Base-by-base conservation (phyloP, 257 asterid genomes). In the Plantago elongata region DNA sequence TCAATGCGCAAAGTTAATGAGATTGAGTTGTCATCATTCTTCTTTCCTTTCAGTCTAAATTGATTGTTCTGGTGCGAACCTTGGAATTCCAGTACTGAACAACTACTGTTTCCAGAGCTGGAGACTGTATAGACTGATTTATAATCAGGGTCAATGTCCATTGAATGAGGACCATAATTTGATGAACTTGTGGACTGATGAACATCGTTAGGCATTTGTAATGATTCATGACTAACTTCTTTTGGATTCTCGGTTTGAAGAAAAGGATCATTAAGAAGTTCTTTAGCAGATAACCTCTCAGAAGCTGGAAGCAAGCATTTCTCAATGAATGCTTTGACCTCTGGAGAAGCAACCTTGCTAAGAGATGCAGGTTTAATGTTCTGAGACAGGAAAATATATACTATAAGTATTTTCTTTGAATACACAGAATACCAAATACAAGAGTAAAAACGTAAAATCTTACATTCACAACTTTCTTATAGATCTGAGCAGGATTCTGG, bases 401-500 rank as follows among this genome's bases (percentile, higher is more conserved):
- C n/a, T 12, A 38, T 17, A 37, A 57, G 29, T 38, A 56, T 56
- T 56, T 30, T 17, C 30, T 57, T 30, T 38, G 5, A 43, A 57
- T 12, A 3, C 7, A 3, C 12, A 64, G 17, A 59, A 9, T 4
- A 34, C 22, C 22, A 1, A 5, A 58, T 38, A 37, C 17, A 45
- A 52, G 47, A 14, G 51, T 13, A 8, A 57, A 58, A 27, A 13
- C 57, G 50, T 13, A 11, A 4, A 3, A 67, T 73, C 92, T 67
- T 75, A 88, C 96, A 30, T 86, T 67, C 51, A 79, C 73, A 61
- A 88, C 95, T 69, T 84, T 85, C 73, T 79, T 78, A 61, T 50
- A 85, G 37, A 85, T 85, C 60, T 88, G 96, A 51, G 92, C 95
- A 42, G 91, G 87, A 57, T 85, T 88, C 68, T 77, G 85, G 78